These are phyloP conservation scores for Phytopythium kandeliae DNA, from an alignment of 352 stramenopile species.

Conservation along the genomic window DNA sequence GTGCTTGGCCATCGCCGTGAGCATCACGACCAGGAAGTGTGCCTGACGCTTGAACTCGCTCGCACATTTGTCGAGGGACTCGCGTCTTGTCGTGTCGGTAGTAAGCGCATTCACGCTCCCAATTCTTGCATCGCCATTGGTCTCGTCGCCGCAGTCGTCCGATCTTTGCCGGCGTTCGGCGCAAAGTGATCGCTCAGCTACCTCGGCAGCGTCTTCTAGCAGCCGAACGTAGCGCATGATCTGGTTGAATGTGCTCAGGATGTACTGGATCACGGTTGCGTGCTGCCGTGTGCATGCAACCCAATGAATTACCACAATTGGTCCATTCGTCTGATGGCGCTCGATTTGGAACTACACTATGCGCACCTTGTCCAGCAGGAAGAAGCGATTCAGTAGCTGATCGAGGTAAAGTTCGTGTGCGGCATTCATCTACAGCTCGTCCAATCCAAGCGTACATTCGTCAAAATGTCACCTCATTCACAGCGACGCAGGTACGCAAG, in stretches of 20 bases:
- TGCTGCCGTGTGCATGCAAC: slow-evolving; percentile 27
- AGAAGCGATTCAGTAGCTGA: slow-evolving; percentile 57
- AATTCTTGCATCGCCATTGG: background rate
- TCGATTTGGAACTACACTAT: background rate
- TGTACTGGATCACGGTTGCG: slow-evolving; percentile 57
- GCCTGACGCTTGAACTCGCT: slow-evolving; percentile 60
- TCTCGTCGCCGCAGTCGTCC: slow-evolving; percentile 1
- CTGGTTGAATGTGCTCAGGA: slow-evolving; percentile 68
- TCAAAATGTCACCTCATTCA: too few species aligned
- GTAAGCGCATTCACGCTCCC: slow-evolving; percentile 1
- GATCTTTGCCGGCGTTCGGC: background rate
- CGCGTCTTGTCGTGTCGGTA: slow-evolving; percentile 12
- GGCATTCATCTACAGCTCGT: slow-evolving; percentile 37
- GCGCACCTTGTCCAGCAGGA: slow-evolving; percentile 63
- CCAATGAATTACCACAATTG: slow-evolving; percentile 6
- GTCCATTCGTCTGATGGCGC: background rate
- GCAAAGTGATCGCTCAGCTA: slow-evolving; percentile 21
- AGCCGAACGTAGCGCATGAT: slow-evolving; percentile 56
- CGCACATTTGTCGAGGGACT: slow-evolving; percentile 31
- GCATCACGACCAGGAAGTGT: slow-evolving; percentile 64
- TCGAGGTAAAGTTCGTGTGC: slow-evolving; percentile 61
- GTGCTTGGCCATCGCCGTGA: slow-evolving; percentile 70
- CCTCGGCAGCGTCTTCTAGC: slow-evolving; percentile 44
- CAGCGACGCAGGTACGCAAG: too few species aligned
- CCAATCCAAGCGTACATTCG: background rate